A percentile compares a stretch with the other conserved stretches of the same genome.
These are phyloP conservation scores for Neurospora sublineolata DNA, from an alignment of 495 filamentous ascomycete species.

Conservation along the genomic window DNA sequence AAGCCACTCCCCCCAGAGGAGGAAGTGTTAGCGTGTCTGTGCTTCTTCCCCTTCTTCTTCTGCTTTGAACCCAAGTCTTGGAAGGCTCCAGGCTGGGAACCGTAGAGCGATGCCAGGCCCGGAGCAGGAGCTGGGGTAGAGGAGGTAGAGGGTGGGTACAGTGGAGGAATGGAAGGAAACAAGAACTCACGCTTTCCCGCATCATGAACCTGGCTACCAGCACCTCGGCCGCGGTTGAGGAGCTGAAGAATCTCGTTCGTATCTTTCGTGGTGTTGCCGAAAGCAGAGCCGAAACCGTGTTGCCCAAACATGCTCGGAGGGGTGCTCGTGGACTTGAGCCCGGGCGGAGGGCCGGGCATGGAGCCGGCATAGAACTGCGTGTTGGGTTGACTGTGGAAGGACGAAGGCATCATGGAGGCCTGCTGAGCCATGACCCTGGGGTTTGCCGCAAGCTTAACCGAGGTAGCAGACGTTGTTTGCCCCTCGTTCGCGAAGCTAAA, in stretches of 20 bases:
- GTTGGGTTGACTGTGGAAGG: slow-evolving; percentile 47
- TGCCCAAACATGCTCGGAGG: slow-evolving; percentile 79
- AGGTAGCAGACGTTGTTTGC: slow-evolving; percentile 41
- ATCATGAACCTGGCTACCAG: slow-evolving; percentile 59
- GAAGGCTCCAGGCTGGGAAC: slow-evolving; percentile 68
- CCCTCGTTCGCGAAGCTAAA: slow-evolving; percentile 81
- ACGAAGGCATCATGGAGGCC: slow-evolving; percentile 74
- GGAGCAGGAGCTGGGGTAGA: slow-evolving; percentile 82
- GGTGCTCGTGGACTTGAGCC: slow-evolving; percentile 86
- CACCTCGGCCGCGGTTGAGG: slow-evolving; percentile 51
- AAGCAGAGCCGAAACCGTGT: slow-evolving; percentile 54
- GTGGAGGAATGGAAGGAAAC: slow-evolving; percentile 57
- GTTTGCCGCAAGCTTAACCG: slow-evolving; percentile 77
- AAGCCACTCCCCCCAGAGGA: slow-evolving; percentile 93
- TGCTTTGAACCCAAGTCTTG: slow-evolving; percentile 84
- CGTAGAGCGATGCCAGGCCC: slow-evolving; percentile 81
- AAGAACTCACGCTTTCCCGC: slow-evolving; percentile 93
- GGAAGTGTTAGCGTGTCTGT: slow-evolving; percentile 99
- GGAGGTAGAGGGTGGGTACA: slow-evolving; percentile 63
- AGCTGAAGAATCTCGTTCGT: slow-evolving; percentile 68
- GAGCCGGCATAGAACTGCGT: slow-evolving; percentile 52
- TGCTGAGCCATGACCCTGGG: slow-evolving; percentile 82
- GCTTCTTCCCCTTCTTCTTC: slow-evolving; percentile 99
- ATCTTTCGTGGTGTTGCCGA: slow-evolving; percentile 50
- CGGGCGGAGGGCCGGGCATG: slow-evolving; percentile 87